Base-by-base conservation (phyloP, 495 filamentous ascomycete genomes). In the Hypoxylon trugodes region DNA sequence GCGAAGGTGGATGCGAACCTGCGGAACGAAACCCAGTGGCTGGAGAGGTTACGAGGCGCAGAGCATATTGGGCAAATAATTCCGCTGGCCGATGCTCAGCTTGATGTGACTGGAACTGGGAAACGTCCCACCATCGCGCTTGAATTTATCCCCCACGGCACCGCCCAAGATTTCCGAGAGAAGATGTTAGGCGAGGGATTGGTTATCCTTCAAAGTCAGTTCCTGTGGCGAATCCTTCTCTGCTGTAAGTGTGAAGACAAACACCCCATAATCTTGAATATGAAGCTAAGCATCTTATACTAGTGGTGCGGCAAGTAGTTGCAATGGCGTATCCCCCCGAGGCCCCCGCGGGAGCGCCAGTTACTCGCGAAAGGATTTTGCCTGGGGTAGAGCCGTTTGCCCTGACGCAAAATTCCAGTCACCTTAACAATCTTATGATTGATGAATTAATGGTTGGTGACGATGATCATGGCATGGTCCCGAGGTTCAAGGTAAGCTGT, bases 1-100 rank as follows among this genome's bases (percentile, higher is more conserved):
- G 16, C 6, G 8, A 2, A 37, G 4, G 58, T 16, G 2, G 67
- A 63, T 21, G 37, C 16, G 0, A 26, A 56, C n/a, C 30, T 63
- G 19, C 26, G 26, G 21, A 69, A 63, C 26, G 67, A 69, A 35
- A 38, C 46, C 7, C 0, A 6, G 5, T 69, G 26, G 25, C 19
- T 69, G 6, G 32, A 63, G 13, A 13, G 24, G n/a, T 30, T 69
- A 6, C 32, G 43, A 35, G 63, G 63, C 3, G 62, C 67, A 15
- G 58, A 69, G 26, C 66, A 69, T 24, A 69, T 69, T 24, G 48
- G 41, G 9, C 57, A 45, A 32, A 15, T 49, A 3, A 52, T 69
- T 16, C 35, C 46, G 0, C 32, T 69, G 1, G 35, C 45, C 1
- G 35, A 59, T 1, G 15, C 56, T 18, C 18, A 40, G 1, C 2